A percentile compares a stretch with the other conserved stretches of the same genome.
Conservation (phyloP, 2,329 filamentous ascomycete genomes). For the Onygena corvina region DNA sequence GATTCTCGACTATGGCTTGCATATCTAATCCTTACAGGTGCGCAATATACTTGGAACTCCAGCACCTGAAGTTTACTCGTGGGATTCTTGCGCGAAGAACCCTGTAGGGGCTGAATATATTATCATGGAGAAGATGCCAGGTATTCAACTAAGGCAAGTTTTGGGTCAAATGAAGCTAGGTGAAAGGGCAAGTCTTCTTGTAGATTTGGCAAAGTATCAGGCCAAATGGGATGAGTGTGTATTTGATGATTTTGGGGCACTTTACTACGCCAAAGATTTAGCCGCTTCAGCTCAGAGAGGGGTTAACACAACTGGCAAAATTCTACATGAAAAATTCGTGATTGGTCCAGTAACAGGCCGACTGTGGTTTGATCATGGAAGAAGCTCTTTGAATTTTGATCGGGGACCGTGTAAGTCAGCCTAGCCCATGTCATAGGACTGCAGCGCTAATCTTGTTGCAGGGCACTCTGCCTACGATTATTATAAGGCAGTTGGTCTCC, state of each 20-base stretch:
- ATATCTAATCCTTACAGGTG: constrained; percentile 16
- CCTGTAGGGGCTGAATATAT: constrained; percentile 16
- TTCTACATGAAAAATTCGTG: constrained; percentile 8
- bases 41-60: constrained; percentile 16
- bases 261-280: not conserved
- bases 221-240: constrained; percentile 7
- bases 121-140: constrained; percentile 22
- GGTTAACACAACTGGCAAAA: not conserved
- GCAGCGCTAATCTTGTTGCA: constrained; percentile 7
- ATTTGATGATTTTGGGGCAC: not conserved
- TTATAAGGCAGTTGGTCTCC: not conserved
- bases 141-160: not conserved
- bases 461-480: constrained; percentile 5
- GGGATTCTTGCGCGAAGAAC: constrained; percentile 12
- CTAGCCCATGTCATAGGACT: not conserved
- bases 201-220: constrained; percentile 9
- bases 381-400: constrained; percentile 19
- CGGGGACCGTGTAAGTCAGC: constrained; percentile 22
- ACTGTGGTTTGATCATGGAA: constrained; percentile 17
- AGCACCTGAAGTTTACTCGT: constrained; percentile 10
- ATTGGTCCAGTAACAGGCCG: constrained; percentile 19
- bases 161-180: constrained; percentile 8
- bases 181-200: not conserved
- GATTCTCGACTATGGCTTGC: constrained; percentile 16
- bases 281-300: not conserved